These are phyloP conservation scores for Tulasnella sp. DNA, from an alignment of 768 basidiomycete genomes.

Conservation along the genomic window DNA sequence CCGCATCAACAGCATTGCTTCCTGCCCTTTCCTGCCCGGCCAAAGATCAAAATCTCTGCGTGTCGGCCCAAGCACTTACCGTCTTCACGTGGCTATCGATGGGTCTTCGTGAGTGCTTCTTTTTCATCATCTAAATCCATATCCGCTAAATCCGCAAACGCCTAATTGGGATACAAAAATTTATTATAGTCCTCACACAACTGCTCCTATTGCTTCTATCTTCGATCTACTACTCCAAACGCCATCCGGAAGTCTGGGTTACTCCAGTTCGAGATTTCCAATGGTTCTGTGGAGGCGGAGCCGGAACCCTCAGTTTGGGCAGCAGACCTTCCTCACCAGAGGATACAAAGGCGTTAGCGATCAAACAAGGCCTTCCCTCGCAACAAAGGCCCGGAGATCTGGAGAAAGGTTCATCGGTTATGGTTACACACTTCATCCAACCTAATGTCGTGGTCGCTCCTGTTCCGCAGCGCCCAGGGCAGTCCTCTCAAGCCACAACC, in stretches of 20 bases:
- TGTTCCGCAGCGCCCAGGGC: not conserved
- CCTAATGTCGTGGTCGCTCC: not conserved
- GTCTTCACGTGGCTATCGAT: conserved; percentile 9
- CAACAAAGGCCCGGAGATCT: not conserved
- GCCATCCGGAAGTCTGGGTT: conserved; percentile 8
- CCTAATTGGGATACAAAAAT: not conserved
- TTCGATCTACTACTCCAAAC: not conserved
- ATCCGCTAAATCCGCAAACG: not conserved
- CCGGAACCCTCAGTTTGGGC: not conserved
- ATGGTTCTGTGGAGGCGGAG: conserved; percentile 12
- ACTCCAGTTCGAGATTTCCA: conserved; percentile 3
- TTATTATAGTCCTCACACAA: conserved; percentile 1
- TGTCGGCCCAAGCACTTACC: not conserved
- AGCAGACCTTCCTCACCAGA: conserved; percentile 4
- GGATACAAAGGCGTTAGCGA: conserved; percentile 4
- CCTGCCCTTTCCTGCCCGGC: not conserved
- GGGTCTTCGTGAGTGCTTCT: not conserved
- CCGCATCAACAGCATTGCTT: conserved; percentile 8
- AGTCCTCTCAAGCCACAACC: not conserved
- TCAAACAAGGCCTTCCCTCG: not conserved
- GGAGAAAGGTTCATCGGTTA: too few species aligned
- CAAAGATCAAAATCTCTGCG: not conserved
- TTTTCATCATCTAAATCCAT: not conserved
- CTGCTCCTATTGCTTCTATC: conserved; percentile 7
- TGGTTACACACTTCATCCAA: too few species aligned